These are phyloP conservation scores for Aaosphaeria pasadenensis DNA, from an alignment of 2,329 filamentous ascomycete species.

Conservation along the genomic window DNA sequence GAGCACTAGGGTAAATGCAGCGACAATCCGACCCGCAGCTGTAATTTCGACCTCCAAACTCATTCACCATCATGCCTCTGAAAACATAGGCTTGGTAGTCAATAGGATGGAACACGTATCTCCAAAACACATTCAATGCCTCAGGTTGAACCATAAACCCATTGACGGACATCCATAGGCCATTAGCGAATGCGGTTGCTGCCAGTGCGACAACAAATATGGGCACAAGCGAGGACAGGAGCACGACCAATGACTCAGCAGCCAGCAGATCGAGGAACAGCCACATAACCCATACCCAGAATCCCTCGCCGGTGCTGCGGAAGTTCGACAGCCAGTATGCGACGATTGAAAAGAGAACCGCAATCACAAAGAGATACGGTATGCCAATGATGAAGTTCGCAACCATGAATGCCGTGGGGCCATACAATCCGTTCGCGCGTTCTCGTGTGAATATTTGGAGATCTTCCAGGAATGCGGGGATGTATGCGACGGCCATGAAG, in stretches of 20 bases:
- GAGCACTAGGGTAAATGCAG: constrained; percentile 68
- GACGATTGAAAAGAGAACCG: constrained; percentile 70
- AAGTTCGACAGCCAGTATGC: constrained; percentile 82
- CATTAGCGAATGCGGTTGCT: constrained; percentile 80
- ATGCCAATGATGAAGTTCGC: constrained; percentile 81
- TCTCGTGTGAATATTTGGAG: constrained; percentile 71
- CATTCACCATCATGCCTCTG: constrained; percentile 90
- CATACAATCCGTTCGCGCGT: constrained; percentile 76
- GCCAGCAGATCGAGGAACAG: constrained; percentile 81
- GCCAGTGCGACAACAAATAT: constrained; percentile 79
- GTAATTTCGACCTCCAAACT: constrained; percentile 68
- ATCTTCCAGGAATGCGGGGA: constrained; percentile 80
- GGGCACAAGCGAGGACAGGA: constrained; percentile 69
- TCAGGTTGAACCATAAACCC: constrained; percentile 75
- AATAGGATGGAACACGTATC: constrained; percentile 84
- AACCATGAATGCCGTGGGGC: constrained; percentile 67
- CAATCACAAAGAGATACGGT: constrained; percentile 77
- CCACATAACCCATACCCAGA: constrained; percentile 80
- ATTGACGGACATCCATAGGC: constrained; percentile 83
- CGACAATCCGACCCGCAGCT: constrained; percentile 57
- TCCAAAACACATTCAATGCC: constrained; percentile 78
- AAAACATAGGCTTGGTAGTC: constrained; percentile 87
- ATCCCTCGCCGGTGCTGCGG: constrained; percentile 60
- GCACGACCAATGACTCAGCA: constrained; percentile 77
- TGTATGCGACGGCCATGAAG: constrained; percentile 68